These are phyloP conservation scores for Apiotrichum domesticum DNA, from an alignment of 1,284 basidiomycete species.

Conservation along the genomic window DNA sequence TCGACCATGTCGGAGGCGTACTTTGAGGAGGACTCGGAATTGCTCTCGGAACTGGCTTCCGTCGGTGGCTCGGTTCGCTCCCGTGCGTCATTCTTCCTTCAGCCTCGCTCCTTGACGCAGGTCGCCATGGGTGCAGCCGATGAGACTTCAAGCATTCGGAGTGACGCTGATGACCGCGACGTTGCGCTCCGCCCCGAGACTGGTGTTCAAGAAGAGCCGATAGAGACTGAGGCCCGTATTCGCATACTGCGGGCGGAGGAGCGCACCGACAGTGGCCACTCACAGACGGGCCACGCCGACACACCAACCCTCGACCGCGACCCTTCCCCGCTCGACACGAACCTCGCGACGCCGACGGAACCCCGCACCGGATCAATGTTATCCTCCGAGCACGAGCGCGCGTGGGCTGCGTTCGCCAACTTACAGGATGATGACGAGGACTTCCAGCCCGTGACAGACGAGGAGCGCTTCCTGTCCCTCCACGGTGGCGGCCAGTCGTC, in stretches of 20 bases:
- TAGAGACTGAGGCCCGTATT: background rate
- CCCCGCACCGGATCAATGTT: background rate
- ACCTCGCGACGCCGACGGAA: background rate
- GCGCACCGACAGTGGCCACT: no score
- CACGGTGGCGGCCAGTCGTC: background rate
- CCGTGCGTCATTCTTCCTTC: no score
- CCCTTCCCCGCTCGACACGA: background rate
- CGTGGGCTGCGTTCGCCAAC: background rate
- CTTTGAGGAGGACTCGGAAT: no score
- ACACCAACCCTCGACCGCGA: no score
- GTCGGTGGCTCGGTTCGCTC: no score
- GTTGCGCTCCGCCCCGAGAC: background rate
- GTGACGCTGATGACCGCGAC: background rate
- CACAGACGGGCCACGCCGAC: no score
- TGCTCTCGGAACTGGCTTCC: no score
- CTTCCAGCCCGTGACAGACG: slow-evolving; percentile 1
- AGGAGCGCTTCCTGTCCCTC: background rate
- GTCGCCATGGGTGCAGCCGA: no score
- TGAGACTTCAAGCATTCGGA: background rate
- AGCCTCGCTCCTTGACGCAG: no score
- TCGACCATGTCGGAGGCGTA: no score
- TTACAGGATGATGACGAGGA: background rate
- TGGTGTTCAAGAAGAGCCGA: no score
- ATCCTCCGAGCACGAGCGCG: background rate
- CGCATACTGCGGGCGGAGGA: background rate